Percentiles rank a stretch among this genome's conserved stretches.
Evolutionary conservation across 306 rosid genomes (phyloP).

Genomic region (Dalbergia cultrata): DNA sequence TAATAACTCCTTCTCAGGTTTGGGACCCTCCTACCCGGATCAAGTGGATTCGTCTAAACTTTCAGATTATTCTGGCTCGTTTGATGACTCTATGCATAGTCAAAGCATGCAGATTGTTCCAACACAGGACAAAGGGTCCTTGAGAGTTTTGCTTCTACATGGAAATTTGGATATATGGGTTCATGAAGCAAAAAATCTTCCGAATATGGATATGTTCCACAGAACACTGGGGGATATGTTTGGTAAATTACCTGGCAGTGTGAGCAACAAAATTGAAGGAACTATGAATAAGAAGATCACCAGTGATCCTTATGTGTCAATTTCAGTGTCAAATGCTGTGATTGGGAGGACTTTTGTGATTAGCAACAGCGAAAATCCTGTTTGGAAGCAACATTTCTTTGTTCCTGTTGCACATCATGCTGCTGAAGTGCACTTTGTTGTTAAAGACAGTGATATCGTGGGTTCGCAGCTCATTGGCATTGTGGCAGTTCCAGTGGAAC

Average conservation of each 20-base stretch:
- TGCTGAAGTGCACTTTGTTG: constrained; percentile 84
- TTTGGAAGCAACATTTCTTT: constrained; percentile 89
- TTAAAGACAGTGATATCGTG: constrained; percentile 88
- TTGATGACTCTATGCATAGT: constrained; percentile 61
- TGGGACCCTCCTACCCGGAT: constrained; percentile 52
- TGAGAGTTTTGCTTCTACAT: constrained; percentile 83
- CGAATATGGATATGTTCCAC: constrained; percentile 97
- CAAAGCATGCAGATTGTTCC: constrained; percentile 76
- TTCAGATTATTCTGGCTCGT: constrained; percentile 60
- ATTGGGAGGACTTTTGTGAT: constrained; percentile 93
- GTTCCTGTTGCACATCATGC: constrained; percentile 87
- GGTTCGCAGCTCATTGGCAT: constrained; percentile 89
- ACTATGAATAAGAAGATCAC: constrained; percentile 73
- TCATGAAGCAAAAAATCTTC: constrained; percentile 74
- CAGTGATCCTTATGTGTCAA: constrained; percentile 89
- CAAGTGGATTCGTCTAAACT: constrained; percentile 46
- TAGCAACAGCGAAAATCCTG: constrained; percentile 83
- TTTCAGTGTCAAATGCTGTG: constrained; percentile 76
- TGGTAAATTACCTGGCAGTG: constrained; percentile 71
- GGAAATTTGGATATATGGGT: constrained; percentile 95
- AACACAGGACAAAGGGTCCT: constrained; percentile 69
- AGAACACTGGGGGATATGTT: constrained; percentile 84
- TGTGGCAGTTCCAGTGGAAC: constrained; percentile 84
- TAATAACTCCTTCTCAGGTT: constrained; percentile 70
- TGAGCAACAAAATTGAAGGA: constrained; percentile 76